Conservation (phyloP, 106 monocot genomes). For the Allium sativum region DNA sequence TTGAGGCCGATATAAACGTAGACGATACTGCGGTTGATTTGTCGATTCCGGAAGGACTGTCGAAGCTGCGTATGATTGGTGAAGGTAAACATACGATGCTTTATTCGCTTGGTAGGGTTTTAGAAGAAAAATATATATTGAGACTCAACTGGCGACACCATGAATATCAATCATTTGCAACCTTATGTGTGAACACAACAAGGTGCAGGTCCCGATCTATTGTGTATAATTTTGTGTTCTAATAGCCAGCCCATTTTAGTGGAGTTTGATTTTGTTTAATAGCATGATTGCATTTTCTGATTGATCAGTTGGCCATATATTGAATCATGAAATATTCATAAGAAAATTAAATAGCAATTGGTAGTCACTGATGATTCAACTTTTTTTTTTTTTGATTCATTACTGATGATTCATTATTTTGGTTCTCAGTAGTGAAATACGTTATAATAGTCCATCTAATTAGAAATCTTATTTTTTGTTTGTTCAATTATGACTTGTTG, state of each 20-base stretch:
- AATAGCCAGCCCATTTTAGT: not conserved
- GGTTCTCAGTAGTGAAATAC: too few relatives aligned
- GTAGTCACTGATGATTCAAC: too few relatives aligned
- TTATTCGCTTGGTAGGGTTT: conserved; percentile 7
- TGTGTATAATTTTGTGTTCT: not conserved
- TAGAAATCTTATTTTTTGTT: too few relatives aligned
- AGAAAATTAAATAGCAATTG: too few relatives aligned
- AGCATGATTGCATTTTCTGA: not conserved
- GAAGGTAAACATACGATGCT: conserved; percentile 7
- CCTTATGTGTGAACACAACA: too few relatives aligned
- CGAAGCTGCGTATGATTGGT: conserved; percentile 7
- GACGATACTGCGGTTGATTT: conserved; percentile 12
- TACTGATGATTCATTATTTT: too few relatives aligned
- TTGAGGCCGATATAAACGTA: conserved; percentile 5
- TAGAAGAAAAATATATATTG: not conserved
- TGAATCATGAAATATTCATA: too few relatives aligned
- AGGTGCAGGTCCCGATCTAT: too few relatives aligned
- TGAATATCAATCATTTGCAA: not conserved
- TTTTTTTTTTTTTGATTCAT: too few relatives aligned
- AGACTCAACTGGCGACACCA: not conserved
- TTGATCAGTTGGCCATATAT: too few relatives aligned
- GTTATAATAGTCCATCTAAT: too few relatives aligned
- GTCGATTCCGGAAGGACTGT: conserved; percentile 13
- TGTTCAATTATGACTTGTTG: too few relatives aligned
- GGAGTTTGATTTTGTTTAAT: not conserved